Evolutionary conservation across 768 basidiomycete genomes (phyloP), one percentile per base, ranked within the genome.

Genomic region (Boletellus ananas): DNA sequence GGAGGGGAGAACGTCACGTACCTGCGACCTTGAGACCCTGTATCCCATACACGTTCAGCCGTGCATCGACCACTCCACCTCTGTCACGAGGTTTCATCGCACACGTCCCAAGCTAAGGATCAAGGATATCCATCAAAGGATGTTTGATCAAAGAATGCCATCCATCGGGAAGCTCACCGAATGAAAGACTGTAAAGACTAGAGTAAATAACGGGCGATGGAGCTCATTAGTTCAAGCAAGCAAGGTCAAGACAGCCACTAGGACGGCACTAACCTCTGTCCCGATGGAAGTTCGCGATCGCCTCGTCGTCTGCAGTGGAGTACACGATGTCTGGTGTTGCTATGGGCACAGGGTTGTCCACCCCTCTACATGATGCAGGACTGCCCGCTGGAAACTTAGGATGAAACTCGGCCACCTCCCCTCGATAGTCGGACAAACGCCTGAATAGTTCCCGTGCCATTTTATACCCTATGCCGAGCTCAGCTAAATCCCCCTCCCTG

Each of bases 71-170:
- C 10, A 58, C 57, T 6, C 57, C 52, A 13, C 45, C 42, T 33
- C 44, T 25, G 4, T 33, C 31, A 13, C 31, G 54, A n/a, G 43
- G 74, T 62, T 84, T 84, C 85, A 86, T 86, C 0, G 83, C 75
- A 49, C 83, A 85, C 0, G 84, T 86, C 29, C 83, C 83, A 5
- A 82, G 68, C 81, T 84, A n/a, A 10, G 27, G 27, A 29, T 29
- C 4, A 3, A 23, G n/a, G n/a, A n/a, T 27, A 7, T 29, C 8
- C 27, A 10, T 29, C 27, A 29, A 29, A 8, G 27, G 6, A 29
- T 7, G 27, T 29, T 29, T 7, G 8, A 29, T 5, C 8, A 29
- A 10, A 29, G 27, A 7, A 1, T 23, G 27, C 10, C 27, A 29
- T 5, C n/a, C 10, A 6, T 1, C 1, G 4, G 13, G 35, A 8